A percentile compares a stretch with the other conserved stretches of the same genome.
These are phyloP conservation scores for Quercus alba DNA, from an alignment of 306 rosid species.

Conservation along the genomic window DNA sequence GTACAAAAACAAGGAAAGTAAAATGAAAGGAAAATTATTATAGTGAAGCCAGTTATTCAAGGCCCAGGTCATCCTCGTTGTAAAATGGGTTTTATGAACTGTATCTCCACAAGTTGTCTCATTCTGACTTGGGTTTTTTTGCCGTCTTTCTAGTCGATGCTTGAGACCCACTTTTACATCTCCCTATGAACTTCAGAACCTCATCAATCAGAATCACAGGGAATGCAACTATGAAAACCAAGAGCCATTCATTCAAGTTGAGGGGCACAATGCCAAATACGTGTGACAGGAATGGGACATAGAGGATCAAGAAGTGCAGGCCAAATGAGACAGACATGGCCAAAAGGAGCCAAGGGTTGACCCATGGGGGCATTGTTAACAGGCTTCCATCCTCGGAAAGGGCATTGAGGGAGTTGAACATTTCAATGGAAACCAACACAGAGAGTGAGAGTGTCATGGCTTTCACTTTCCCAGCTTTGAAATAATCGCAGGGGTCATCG, in stretches of 20 bases:
- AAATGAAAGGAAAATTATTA: constrained; percentile 14
- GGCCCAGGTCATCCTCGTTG: constrained; percentile 31
- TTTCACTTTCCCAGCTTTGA: constrained; percentile 72
- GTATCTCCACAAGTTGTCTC: constrained; percentile 28
- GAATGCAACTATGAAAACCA: constrained; percentile 51
- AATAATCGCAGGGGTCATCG: constrained; percentile 74
- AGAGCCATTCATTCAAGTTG: constrained; percentile 54
- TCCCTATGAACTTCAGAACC: constrained; percentile 54
- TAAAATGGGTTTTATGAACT: constrained; percentile 24
- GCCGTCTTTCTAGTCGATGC: constrained; percentile 29
- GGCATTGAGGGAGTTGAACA: constrained; percentile 94
- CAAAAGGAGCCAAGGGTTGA: constrained; percentile 91
- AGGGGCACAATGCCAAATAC: constrained; percentile 86
- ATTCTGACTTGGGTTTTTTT: constrained; percentile 63
- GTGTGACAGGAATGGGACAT: constrained; percentile 84
- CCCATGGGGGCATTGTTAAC: constrained; percentile 95
- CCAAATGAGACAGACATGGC: constrained; percentile 92
- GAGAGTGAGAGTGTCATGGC: constrained; percentile 89
- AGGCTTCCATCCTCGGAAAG: constrained; percentile 90
- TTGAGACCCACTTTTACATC: constrained; percentile 40
- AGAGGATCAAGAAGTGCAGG: constrained; percentile 80
- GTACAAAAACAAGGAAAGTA: not conserved
- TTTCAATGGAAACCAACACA: constrained; percentile 91
- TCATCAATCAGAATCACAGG: constrained; percentile 60
- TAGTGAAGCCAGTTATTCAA: constrained; percentile 29